Base-by-base conservation (phyloP, 495 filamentous ascomycete genomes). In the Trichoderma erinaceum region DNA sequence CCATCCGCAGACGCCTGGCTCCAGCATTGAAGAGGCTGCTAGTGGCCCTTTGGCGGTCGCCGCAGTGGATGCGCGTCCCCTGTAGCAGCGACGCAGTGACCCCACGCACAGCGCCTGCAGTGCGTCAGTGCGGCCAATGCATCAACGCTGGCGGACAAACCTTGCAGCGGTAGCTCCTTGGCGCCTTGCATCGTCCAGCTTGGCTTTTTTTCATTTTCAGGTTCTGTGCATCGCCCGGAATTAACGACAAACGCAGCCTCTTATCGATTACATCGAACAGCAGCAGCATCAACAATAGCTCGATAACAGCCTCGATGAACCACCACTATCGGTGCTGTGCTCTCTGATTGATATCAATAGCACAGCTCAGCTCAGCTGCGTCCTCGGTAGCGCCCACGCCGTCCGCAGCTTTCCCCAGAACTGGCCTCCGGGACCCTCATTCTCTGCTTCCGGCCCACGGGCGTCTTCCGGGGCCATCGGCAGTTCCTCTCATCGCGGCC, bases 91-190 rank as follows among this genome's bases (percentile, higher is more conserved):
- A 18, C 48, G 48, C 48, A 48, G 5, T 21, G 21, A 21, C 48
- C 48, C 48, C 48, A 52, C 48, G 48, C 18, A 6, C 48, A 21
- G n/a, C 44, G 44, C 44, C 44, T n/a, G 15, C 44, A n/a, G 44
- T n/a, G 44, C 44, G 15, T 48, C n/a, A n/a, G 44, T n/a, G 15
- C 15, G 15, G 13, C 44, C 56, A 21, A 13, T 32, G 56, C 56
- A 32, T 61, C 56, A 61, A 25, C 48, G 48, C 48, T 23, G 48
- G 48, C 4, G 16, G 21, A n/a, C 18, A 25, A 13, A 18, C 56
- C 35, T 61, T 29, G 56, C 56, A 32, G 56, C 56, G 25, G 25
- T 61, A 61, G 56, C 25, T 61, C 25, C 56, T 61, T 61, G 56
- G 56, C 56, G 56, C 43, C 46, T 29, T 29, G 46, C 46, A n/a